phyloP scores from a whole-genome alignment of 371 early-diverging fungal species.

The Globomyces sp. region DNA sequence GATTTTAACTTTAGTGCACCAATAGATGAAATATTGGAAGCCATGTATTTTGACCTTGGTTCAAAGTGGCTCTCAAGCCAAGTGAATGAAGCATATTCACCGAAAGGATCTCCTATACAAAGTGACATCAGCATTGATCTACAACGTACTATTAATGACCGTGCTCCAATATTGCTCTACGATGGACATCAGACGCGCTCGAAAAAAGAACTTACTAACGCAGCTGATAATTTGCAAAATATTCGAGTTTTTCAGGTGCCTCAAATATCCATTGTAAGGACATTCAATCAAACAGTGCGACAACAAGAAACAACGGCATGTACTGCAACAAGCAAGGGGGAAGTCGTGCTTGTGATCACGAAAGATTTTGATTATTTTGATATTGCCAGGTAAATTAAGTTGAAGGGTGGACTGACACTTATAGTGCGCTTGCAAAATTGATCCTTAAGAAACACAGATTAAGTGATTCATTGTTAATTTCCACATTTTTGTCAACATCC shows the following conservation, averaged over 20 bases:
- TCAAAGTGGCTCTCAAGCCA: conserved; percentile 65
- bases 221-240: conserved; percentile 31
- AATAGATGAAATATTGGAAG: conserved; percentile 42
- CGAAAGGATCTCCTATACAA: conserved; percentile 47
- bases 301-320: conserved; percentile 69
- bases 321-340: conserved; percentile 43
- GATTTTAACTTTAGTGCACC: conserved; percentile 26
- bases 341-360: conserved; percentile 60
- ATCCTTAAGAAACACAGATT: conserved; percentile 60
- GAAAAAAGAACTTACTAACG: conserved; percentile 31
- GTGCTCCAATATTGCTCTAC: conserved; percentile 75
- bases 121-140: conserved; percentile 57
- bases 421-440: conserved; percentile 40
- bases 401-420: neutral
- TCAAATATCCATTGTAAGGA: conserved; percentile 60
- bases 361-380: conserved; percentile 73
- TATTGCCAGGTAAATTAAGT: conserved; percentile 55
- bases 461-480: conserved; percentile 67
- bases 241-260: conserved; percentile 55
- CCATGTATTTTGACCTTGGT: conserved; percentile 59
- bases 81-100: conserved; percentile 53
- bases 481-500: conserved; percentile 62
- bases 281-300: conserved; percentile 59
- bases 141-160: conserved; percentile 67
- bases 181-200: conserved; percentile 51